Percentiles rank a stretch among this genome's conserved stretches.
Evolutionary conservation across 23 red algal species (phyloP).

Genomic region (Gracilaria gracilis): DNA sequence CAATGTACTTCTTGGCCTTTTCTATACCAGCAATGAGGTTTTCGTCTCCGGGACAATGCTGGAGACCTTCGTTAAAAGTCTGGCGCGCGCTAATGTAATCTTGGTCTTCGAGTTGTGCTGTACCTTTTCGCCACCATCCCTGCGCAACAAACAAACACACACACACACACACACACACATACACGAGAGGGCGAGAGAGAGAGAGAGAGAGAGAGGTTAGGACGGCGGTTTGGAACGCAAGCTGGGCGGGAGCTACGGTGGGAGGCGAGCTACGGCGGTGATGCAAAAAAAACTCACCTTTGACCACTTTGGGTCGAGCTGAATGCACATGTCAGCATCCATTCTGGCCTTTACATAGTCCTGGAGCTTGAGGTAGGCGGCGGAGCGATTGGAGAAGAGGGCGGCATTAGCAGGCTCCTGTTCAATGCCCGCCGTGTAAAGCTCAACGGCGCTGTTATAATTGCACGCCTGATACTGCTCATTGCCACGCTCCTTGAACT

Average conservation of each 20-base stretch:
- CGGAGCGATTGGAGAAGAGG: slow-evolving; percentile 88
- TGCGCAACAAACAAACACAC: neutral
- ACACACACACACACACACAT: too few species aligned
- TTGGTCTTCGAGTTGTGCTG: slow-evolving; percentile 68
- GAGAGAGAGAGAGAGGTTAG: neutral
- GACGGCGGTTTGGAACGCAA: neutral
- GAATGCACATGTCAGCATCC: slow-evolving; percentile 85
- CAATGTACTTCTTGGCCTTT: slow-evolving; percentile 51
- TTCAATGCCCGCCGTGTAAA: slow-evolving; percentile 84
- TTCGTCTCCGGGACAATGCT: slow-evolving; percentile 69
- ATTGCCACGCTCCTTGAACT: slow-evolving; percentile 90
- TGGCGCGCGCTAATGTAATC: slow-evolving; percentile 42
- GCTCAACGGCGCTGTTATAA: slow-evolving; percentile 79
- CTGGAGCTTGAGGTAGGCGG: slow-evolving; percentile 81
- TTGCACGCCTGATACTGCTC: slow-evolving; percentile 80
- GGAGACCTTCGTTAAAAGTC: slow-evolving; percentile 68
- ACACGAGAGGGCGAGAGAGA: too few species aligned
- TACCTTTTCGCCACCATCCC: slow-evolving; percentile 85
- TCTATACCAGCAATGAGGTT: slow-evolving; percentile 62
- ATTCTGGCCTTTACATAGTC: slow-evolving; percentile 59
- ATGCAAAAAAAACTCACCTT: slow-evolving; percentile 54
- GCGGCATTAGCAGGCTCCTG: slow-evolving; percentile 78
- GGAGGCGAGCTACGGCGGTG: neutral
- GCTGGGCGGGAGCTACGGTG: neutral
- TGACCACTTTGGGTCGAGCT: slow-evolving; percentile 83